phyloP scores from a whole-genome alignment of 306 rosid species.

The Sphenostylis stenocarpa region DNA sequence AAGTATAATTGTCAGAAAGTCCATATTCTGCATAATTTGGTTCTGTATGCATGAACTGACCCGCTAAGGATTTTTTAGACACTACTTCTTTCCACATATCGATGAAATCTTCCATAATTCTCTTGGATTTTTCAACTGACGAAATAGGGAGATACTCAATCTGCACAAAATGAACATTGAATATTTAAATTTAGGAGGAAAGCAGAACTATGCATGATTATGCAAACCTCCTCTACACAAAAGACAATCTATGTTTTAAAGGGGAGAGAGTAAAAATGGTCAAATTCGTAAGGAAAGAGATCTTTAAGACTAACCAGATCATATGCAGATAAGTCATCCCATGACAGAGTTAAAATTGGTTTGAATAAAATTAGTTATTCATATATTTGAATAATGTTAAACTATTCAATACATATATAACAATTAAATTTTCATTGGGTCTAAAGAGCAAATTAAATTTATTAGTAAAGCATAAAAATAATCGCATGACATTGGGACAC shows the following conservation, averaged over 20 bases:
- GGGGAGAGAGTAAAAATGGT: background rate
- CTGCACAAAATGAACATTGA: constrained; percentile 40
- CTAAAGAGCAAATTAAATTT: background rate
- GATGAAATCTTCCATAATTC: constrained; percentile 77
- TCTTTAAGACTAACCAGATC: constrained; percentile 10
- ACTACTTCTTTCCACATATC: constrained; percentile 69
- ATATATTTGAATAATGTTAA: background rate
- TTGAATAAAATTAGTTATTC: background rate
- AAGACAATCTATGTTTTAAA: background rate
- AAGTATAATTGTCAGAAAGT: constrained; percentile 63
- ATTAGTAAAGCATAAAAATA: background rate
- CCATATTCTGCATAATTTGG: constrained; percentile 76
- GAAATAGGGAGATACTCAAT: constrained; percentile 86
- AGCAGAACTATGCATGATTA: background rate
- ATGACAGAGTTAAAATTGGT: background rate
- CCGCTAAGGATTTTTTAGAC: constrained; percentile 79
- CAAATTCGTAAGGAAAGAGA: background rate
- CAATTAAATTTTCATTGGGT: background rate
- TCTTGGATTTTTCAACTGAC: constrained; percentile 72
- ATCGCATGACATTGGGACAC: background rate
- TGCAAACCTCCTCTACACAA: background rate
- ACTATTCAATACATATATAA: background rate
- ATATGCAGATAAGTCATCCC: background rate
- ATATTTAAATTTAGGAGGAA: background rate
- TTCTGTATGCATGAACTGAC: constrained; percentile 79